Conservation (phyloP, 73 alveolate genomes). For the Paramecium caudatum region DNA sequence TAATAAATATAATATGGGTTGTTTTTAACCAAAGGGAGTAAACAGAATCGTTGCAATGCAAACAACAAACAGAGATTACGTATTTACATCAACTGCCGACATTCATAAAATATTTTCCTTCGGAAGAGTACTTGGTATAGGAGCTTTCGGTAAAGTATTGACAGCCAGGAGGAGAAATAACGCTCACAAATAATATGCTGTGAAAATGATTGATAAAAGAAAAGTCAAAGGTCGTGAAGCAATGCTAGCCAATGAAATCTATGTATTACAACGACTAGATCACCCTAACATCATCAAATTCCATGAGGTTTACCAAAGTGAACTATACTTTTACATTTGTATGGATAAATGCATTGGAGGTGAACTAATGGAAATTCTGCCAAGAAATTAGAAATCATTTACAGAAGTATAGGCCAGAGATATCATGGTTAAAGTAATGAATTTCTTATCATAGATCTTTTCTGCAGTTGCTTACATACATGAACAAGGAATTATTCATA, state of each 20-base stretch:
- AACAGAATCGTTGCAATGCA: conserved; percentile 50
- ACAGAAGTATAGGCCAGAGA: conserved; percentile 8
- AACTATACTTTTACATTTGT: conserved; percentile 17
- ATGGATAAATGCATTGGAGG: conserved; percentile 47
- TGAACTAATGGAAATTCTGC: conserved; percentile 7
- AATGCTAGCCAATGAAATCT: conserved; percentile 55
- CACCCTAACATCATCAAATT: conserved; percentile 70
- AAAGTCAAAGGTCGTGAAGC: conserved; percentile 39
- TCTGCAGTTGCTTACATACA: conserved; percentile 71
- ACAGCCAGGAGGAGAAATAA: conserved; percentile 11
- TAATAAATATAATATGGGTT: conserved; percentile 44
- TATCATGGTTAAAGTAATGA: background rate
- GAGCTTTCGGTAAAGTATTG: conserved; percentile 44
- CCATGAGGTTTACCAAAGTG: conserved; percentile 59
- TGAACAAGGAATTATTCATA: conserved; percentile 44
- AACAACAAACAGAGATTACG: conserved; percentile 23
- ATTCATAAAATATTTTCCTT: conserved; percentile 38
- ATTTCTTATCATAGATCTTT: background rate
- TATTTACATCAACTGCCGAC: conserved; percentile 36
- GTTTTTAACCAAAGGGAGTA: conserved; percentile 1
- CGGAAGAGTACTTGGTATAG: conserved; percentile 43
- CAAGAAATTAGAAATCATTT: background rate
- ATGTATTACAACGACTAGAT: conserved; percentile 3
- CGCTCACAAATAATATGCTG: background rate
- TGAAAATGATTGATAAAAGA: conserved; percentile 34